phyloP scores from a whole-genome alignment of 2,329 filamentous ascomycete genomes.

The Pyrenochaeta sp. region DNA sequence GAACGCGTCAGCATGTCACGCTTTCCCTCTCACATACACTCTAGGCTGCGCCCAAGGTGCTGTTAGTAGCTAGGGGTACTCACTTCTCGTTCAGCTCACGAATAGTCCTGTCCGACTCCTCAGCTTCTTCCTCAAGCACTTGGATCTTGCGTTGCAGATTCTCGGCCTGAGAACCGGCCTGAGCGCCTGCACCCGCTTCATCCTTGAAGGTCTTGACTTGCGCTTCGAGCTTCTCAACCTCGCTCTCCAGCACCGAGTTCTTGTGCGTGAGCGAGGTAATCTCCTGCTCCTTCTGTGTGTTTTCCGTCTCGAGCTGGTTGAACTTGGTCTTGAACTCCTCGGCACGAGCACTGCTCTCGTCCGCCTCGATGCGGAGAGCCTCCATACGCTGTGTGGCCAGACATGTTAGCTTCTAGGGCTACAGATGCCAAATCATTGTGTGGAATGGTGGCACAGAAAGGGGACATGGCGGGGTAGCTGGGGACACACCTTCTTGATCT shows the following conservation, averaged over 20 bases:
- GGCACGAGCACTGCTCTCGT: slow-evolving; percentile 80
- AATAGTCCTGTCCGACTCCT: slow-evolving; percentile 94
- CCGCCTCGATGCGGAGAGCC: slow-evolving; percentile 91
- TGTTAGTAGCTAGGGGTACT: slow-evolving; percentile 48
- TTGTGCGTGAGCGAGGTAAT: slow-evolving; percentile 96
- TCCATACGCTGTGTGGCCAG: slow-evolving; percentile 79
- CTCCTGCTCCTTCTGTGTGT: slow-evolving; percentile 95
- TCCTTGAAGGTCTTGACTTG: slow-evolving; percentile 88
- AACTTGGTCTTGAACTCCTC: slow-evolving; percentile 89
- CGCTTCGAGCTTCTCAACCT: slow-evolving; percentile 92
- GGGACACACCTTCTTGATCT: slow-evolving; percentile 84
- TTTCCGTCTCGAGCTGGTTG: slow-evolving; percentile 93
- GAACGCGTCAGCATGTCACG: slow-evolving; percentile 29
- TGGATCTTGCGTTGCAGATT: slow-evolving; percentile 89
- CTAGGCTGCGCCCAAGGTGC: slow-evolving; percentile 1
- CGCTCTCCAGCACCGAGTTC: slow-evolving; percentile 86
- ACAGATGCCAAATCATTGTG: too few species aligned
- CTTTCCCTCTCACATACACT: not conserved
- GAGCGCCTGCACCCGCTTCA: slow-evolving; percentile 79
- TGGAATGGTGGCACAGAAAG: slow-evolving; percentile 21
- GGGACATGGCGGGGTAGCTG: slow-evolving; percentile 46
- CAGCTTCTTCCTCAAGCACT: slow-evolving; percentile 96
- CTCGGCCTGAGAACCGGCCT: slow-evolving; percentile 90
- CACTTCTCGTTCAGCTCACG: slow-evolving; percentile 99
- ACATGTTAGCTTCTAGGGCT: slow-evolving; percentile 29